Evolutionary conservation across 148 eudicot genomes (phyloP).

Genomic region (Polygonum aviculare): DNA sequence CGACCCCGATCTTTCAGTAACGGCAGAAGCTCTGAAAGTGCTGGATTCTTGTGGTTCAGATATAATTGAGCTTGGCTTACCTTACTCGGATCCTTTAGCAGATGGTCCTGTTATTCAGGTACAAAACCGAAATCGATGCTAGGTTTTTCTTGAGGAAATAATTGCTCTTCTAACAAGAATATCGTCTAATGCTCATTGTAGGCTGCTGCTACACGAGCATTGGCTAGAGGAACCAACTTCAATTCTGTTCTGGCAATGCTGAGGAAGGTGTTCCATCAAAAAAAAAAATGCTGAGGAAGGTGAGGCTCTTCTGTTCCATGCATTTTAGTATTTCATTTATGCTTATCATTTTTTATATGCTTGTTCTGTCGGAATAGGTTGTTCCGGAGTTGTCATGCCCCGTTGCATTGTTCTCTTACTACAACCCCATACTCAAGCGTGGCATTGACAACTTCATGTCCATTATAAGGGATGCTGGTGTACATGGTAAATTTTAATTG

Average conservation of each 20-base stretch:
- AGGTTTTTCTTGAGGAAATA: not conserved
- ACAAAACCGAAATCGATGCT: not conserved
- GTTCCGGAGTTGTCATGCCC: constrained; percentile 82
- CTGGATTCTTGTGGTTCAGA: constrained; percentile 84
- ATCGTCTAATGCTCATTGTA: constrained; percentile 13
- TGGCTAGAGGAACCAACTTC: constrained; percentile 69
- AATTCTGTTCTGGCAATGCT: constrained; percentile 66
- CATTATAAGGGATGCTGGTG: constrained; percentile 71
- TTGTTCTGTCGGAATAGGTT: constrained; percentile 39
- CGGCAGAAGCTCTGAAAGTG: constrained; percentile 75
- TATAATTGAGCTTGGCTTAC: constrained; percentile 86
- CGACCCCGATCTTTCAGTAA: constrained; percentile 90
- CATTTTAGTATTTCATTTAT: not conserved
- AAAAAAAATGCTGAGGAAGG: constrained; percentile 77
- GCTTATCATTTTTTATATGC: constrained; percentile 2
- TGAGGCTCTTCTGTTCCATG: constrained; percentile 14
- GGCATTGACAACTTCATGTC: constrained; percentile 80
- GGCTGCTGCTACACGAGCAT: constrained; percentile 91
- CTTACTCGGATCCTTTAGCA: constrained; percentile 89
- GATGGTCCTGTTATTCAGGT: constrained; percentile 99
- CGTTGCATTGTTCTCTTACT: constrained; percentile 75
- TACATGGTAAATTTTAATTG: constrained; percentile 54
- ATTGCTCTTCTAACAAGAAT: not conserved
- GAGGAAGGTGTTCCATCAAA: constrained; percentile 66
- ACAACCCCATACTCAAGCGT: constrained; percentile 86